phyloP scores from a whole-genome alignment of 108 stramenopile genomes.

The Pseudonitzschia pungens region DNA sequence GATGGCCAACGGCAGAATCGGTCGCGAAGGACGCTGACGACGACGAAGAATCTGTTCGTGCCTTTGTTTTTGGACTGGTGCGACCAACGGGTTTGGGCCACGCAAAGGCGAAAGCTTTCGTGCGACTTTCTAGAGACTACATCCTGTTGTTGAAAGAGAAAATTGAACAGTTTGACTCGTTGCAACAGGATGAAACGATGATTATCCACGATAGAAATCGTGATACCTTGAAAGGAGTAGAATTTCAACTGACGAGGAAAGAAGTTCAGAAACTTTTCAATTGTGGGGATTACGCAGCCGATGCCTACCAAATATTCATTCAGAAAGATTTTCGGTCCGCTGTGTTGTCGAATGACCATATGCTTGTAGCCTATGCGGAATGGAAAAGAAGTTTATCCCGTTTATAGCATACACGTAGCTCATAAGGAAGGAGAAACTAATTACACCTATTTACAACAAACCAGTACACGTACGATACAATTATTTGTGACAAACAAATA shows the following conservation, averaged over 20 bases:
- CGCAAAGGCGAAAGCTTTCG: conserved; percentile 40
- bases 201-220: background rate
- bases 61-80: conserved; percentile 33
- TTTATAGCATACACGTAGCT: too few relatives aligned
- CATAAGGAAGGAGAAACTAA: too few relatives aligned
- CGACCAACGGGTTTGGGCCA: conserved; percentile 39
- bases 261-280: conserved; percentile 44
- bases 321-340: conserved; percentile 18
- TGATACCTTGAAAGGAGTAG: conserved; percentile 1
- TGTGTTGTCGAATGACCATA: conserved; percentile 18
- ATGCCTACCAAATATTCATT: conserved; percentile 63
- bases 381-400: conserved; percentile 23
- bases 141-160: conserved; percentile 31
- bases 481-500: too few relatives aligned
- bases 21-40: conserved; percentile 5
- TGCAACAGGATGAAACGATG: background rate
- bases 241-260: conserved; percentile 31
- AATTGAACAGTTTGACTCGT: background rate
- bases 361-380: conserved; percentile 21
- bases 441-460: too few relatives aligned
- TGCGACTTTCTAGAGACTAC: conserved; percentile 55
- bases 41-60: conserved; percentile 20
- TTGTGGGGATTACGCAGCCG: conserved; percentile 54
- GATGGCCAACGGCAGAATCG: conserved; percentile 53
- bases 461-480: too few relatives aligned